A percentile compares a stretch with the other conserved stretches of the same genome.
These are phyloP conservation scores for Nakazawaea holstii DNA, from an alignment of 805 yeast species.

Conservation along the genomic window DNA sequence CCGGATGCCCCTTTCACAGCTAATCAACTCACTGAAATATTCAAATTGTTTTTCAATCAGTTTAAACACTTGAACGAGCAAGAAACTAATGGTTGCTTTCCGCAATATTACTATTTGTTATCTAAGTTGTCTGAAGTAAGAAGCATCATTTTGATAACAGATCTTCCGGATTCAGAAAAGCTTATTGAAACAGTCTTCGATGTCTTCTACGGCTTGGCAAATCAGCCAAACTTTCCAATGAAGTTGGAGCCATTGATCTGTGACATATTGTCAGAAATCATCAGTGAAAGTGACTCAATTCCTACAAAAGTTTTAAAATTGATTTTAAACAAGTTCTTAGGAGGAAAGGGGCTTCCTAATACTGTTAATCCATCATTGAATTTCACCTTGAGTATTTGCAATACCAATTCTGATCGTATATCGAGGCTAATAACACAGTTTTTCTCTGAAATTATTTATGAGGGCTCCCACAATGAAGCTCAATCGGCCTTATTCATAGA, in stretches of 20 bases:
- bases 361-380: constrained; percentile 55
- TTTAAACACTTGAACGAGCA: constrained; percentile 44
- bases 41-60: constrained; percentile 60
- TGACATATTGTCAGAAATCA: constrained; percentile 69
- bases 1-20: constrained; percentile 88
- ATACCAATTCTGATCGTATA: constrained; percentile 64
- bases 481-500: constrained; percentile 21
- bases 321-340: constrained; percentile 59
- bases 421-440: constrained; percentile 73
- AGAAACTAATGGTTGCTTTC: constrained; percentile 56
- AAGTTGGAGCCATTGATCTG: constrained; percentile 57
- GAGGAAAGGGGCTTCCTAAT: constrained; percentile 20
- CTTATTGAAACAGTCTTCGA: constrained; percentile 54
- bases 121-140: constrained; percentile 71
- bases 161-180: constrained; percentile 56
- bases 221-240: constrained; percentile 36
- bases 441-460: constrained; percentile 70
- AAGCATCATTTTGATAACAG: constrained; percentile 68
- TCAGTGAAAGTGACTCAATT: constrained; percentile 63
- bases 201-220: constrained; percentile 50
- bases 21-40: constrained; percentile 54
- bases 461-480: constrained; percentile 27
- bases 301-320: constrained; percentile 56
- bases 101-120: constrained; percentile 59
- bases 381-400: constrained; percentile 63